These are phyloP conservation scores for Dactylellina parvicollis DNA, from an alignment of 2,329 filamentous ascomycete species.

Conservation along the genomic window DNA sequence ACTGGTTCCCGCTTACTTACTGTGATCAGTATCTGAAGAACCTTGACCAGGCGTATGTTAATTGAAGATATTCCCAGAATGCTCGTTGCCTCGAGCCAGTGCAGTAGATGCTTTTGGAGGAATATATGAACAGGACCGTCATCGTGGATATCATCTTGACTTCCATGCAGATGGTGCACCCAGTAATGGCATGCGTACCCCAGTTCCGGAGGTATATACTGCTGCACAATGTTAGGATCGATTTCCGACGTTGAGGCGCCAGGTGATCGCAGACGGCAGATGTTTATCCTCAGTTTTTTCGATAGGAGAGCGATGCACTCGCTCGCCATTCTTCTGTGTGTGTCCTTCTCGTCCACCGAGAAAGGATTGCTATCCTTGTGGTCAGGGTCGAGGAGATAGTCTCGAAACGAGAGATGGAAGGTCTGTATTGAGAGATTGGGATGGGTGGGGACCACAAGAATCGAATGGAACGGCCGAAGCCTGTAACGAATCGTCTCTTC, in stretches of 20 bases:
- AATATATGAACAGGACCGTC: constrained; percentile 58
- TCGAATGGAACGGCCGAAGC: constrained; percentile 15
- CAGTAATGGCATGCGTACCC: constrained; percentile 61
- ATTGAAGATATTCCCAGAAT: constrained; percentile 57
- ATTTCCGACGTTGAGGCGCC: constrained; percentile 50
- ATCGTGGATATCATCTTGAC: constrained; percentile 58
- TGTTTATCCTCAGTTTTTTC: constrained; percentile 53
- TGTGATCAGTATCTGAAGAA: not conserved
- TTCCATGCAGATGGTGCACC: constrained; percentile 59
- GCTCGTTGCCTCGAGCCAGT: constrained; percentile 61
- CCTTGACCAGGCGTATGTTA: not conserved
- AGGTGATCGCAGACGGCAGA: constrained; percentile 56
- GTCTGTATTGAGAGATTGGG: constrained; percentile 3
- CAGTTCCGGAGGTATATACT: not conserved
- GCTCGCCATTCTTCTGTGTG: not conserved
- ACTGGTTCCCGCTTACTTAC: constrained; percentile 28
- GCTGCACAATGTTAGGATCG: constrained; percentile 2
- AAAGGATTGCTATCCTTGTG: constrained; percentile 9
- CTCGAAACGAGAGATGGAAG: constrained; percentile 35
- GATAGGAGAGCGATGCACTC: not conserved
- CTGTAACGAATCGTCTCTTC: not conserved
- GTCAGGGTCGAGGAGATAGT: constrained; percentile 18
- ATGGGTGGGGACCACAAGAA: constrained; percentile 1
- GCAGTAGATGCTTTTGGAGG: constrained; percentile 59
- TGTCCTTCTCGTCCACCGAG: constrained; percentile 23